Evolutionary conservation across 2,329 filamentous ascomycete species (phyloP).

Genomic region (Sporothrix mexicana): DNA sequence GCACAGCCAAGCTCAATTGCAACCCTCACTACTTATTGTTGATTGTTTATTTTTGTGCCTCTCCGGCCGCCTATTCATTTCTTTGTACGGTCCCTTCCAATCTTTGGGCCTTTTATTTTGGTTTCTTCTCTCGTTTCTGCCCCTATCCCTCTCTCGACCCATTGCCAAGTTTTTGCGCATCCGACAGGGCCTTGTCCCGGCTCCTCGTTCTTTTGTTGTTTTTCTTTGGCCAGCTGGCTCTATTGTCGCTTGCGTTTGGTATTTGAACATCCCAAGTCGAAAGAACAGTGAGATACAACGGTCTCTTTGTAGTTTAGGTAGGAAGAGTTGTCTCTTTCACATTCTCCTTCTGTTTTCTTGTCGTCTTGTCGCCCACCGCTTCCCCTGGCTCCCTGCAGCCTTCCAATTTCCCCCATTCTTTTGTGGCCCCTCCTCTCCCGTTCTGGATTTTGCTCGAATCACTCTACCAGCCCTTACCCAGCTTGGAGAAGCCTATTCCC

Average conservation of each 20-base stretch:
- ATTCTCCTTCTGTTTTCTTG: neutral
- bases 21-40: neutral
- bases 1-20: neutral
- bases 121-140: neutral
- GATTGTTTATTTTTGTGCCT: neutral
- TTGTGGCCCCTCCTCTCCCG: neutral
- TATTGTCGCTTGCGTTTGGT: conserved; percentile 11
- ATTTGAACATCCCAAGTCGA: neutral
- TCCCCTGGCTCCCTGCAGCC: conserved; percentile 24
- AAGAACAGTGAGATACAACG: too few relatives aligned
- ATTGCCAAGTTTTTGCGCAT: neutral
- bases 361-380: neutral
- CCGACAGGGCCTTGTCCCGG: neutral
- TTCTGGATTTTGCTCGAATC: neutral
- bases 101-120: neutral
- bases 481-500: neutral
- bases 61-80: neutral
- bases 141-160: neutral
- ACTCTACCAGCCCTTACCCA: neutral
- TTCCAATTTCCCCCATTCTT: conserved; percentile 23
- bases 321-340: neutral
- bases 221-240: neutral
- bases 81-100: neutral
- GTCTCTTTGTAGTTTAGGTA: too few relatives aligned
- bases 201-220: neutral